Conservation (phyloP, 2,329 filamentous ascomycete genomes). For the Pseudogymnoascus sp. region DNA sequence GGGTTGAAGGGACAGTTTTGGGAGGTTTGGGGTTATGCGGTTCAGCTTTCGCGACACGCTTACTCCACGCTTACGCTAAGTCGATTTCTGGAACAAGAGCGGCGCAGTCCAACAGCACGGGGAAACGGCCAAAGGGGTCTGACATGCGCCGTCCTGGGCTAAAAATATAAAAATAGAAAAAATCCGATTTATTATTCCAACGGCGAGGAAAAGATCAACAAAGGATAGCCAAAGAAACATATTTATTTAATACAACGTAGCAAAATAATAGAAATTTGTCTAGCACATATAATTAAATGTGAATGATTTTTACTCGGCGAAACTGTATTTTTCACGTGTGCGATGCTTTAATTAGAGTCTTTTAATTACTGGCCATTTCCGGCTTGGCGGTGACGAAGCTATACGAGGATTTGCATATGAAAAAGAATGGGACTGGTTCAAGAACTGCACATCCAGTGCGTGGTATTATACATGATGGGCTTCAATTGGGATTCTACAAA, state of each 20-base stretch:
- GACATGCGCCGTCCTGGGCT: slow-evolving; percentile 9
- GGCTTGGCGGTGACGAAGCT: background rate
- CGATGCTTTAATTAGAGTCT: background rate
- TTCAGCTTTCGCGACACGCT: slow-evolving; percentile 5
- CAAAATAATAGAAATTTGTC: too few species aligned
- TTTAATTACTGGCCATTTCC: slow-evolving; percentile 5
- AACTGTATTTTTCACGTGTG: slow-evolving; percentile 9
- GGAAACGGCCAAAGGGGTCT: background rate
- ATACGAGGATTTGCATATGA: background rate
- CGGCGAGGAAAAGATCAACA: background rate
- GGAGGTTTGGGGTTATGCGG: slow-evolving; percentile 4
- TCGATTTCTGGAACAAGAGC: slow-evolving; percentile 8
- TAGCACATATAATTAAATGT: background rate
- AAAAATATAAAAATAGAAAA: slow-evolving; percentile 11
- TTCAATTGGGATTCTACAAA: background rate
- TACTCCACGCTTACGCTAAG: background rate
- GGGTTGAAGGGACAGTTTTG: background rate
- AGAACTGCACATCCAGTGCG: background rate
- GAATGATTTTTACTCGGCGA: background rate
- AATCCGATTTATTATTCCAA: background rate
- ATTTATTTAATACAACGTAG: background rate
- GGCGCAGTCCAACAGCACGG: background rate
- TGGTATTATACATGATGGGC: too few species aligned
- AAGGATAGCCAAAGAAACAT: background rate
- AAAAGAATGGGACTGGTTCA: background rate